Conservation (phyloP, 2,329 filamentous ascomycete species). For the Simplicillium sp. region DNA sequence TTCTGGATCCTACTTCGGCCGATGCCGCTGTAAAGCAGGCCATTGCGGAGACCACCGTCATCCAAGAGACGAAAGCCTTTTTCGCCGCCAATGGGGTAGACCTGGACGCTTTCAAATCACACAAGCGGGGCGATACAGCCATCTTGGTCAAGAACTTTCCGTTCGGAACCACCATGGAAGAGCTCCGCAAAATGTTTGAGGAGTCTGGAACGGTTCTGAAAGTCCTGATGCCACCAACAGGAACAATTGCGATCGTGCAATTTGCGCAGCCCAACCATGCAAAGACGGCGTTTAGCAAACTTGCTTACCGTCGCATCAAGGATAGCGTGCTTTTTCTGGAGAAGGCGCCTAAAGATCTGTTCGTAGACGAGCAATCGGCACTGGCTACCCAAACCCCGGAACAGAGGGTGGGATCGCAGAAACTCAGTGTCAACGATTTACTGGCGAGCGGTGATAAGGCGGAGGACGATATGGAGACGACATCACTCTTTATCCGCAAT, state of each 20-base stretch:
- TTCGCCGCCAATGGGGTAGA: constrained; percentile 84
- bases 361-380: constrained; percentile 28
- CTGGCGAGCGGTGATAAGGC: constrained; percentile 46
- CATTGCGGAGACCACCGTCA: constrained; percentile 89
- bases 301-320: constrained; percentile 86
- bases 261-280: constrained; percentile 72
- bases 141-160: constrained; percentile 95
- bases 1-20: constrained; percentile 90
- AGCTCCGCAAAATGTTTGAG: constrained; percentile 73
- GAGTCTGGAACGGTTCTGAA: constrained; percentile 73
- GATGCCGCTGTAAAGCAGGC: constrained; percentile 95
- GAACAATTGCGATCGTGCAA: constrained; percentile 89
- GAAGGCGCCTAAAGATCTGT: constrained; percentile 80
- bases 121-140: constrained; percentile 73
- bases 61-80: constrained; percentile 92
- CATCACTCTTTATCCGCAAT: constrained; percentile 89
- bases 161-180: constrained; percentile 69
- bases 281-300: constrained; percentile 69
- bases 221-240: constrained; percentile 85
- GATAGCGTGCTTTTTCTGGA: constrained; percentile 89
- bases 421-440: constrained; percentile 60
- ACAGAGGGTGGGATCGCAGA: constrained; percentile 38
- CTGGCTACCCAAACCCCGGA: constrained; percentile 18
- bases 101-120: constrained; percentile 80
- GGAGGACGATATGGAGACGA: constrained; percentile 50